Percentiles rank a stretch among this genome's conserved stretches.
phyloP scores from a whole-genome alignment of 352 stramenopile species.

The Globisporangium emineosum region DNA sequence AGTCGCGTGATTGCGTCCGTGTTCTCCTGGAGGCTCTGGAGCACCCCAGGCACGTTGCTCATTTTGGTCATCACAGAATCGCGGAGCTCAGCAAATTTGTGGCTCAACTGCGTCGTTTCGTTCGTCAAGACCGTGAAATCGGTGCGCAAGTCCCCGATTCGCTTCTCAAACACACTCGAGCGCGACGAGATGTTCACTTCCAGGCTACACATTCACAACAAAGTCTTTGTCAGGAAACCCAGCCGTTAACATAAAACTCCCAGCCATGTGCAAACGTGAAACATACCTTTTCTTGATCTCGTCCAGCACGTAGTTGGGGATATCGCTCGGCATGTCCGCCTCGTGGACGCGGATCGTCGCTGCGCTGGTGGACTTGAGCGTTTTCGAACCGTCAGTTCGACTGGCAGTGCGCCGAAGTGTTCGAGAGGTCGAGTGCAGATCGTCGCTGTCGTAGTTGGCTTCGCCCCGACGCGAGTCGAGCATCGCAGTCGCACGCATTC shows the following conservation, averaged over 20 bases:
- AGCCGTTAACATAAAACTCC: not conserved
- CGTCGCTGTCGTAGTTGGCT: conserved; percentile 11
- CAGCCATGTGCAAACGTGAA: not conserved
- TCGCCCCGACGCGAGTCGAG: conserved; percentile 5
- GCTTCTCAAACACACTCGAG: conserved; percentile 60
- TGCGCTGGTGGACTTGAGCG: conserved; percentile 8
- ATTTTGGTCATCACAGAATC: conserved; percentile 39
- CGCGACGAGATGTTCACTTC: conserved; percentile 60
- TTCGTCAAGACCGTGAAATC: conserved; percentile 51
- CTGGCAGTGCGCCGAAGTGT: conserved; percentile 7
- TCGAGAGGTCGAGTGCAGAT: conserved; percentile 5
- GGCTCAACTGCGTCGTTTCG: conserved; percentile 35
- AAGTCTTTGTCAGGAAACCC: not conserved
- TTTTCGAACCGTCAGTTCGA: conserved; percentile 6
- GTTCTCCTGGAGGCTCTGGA: conserved; percentile 40
- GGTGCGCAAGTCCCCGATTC: conserved; percentile 51
- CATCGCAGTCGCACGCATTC: conserved; percentile 1
- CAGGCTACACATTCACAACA: conserved; percentile 24
- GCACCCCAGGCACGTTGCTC: conserved; percentile 20
- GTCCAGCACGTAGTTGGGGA: conserved; percentile 45
- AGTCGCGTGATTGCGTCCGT: conserved; percentile 58
- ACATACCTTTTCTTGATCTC: conserved; percentile 49
- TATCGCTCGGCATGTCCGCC: conserved; percentile 40
- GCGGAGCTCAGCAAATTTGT: conserved; percentile 51
- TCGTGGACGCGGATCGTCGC: conserved; percentile 40